A percentile compares a stretch with the other conserved stretches of the same genome.
These are phyloP conservation scores for Camelina neglecta DNA, from an alignment of 345 rosid genomes.

Conservation along the genomic window DNA sequence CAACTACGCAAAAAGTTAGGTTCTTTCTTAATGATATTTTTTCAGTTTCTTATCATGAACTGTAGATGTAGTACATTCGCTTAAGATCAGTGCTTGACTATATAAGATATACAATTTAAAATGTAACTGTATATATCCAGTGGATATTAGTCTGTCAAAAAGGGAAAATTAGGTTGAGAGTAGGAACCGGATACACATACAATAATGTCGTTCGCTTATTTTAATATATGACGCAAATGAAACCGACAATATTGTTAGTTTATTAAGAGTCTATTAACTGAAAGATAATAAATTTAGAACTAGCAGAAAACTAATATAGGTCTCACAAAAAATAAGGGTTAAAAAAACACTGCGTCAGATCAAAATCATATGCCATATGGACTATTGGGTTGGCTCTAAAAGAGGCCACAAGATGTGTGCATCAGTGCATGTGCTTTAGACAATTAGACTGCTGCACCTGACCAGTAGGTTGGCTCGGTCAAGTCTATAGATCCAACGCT, in stretches of 20 bases:
- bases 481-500: not conserved
- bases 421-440: too few species aligned
- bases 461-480: not conserved
- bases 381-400: not conserved
- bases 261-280: not conserved
- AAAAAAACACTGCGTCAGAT: too few species aligned
- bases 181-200: constrained; percentile 37
- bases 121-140: constrained; percentile 8
- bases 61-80: not conserved
- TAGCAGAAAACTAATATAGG: too few species aligned
- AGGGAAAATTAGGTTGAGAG: constrained; percentile 32
- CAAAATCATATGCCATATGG: not conserved
- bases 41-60: not conserved
- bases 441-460: not conserved
- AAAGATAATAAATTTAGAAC: not conserved
- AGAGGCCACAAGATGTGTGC: not conserved
- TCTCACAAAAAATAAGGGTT: too few species aligned
- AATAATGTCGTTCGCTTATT: constrained; percentile 19
- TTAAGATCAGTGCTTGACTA: constrained; percentile 21
- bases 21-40: not conserved
- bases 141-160: constrained; percentile 33
- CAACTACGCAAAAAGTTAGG: not conserved
- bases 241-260: not conserved
- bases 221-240: constrained; percentile 1
- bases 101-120: constrained; percentile 18